Base-by-base conservation (phyloP, 305 asterid species). In the Nicotiana rustica region DNA sequence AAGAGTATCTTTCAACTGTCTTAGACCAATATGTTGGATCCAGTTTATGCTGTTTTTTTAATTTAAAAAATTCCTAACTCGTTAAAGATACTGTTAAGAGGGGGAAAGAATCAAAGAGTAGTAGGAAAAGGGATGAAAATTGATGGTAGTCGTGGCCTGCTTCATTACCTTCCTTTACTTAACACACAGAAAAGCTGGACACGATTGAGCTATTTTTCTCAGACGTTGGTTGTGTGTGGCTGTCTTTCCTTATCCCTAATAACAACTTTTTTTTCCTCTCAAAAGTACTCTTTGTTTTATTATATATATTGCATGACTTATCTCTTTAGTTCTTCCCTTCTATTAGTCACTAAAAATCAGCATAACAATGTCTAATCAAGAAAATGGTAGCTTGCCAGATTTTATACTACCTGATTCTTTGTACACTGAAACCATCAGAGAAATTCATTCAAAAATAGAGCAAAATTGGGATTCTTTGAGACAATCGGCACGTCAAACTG, bases 401-500 rank as follows among this genome's bases (percentile, higher is more conserved):
- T 86, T 92, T 1, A 77, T 81, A 89, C 81, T 95, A 81, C 95
- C 98, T 25, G 89, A 86, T 55, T 84, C 90, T 85, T 87, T 90
- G 65, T 90, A 84, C 41, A 88, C 87, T 35, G 95, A 83, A 55
- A 49, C 91, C 21, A 80, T 95, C 35, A 85, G 88, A 67, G 88
- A 87, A 76, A 86, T 92, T 67, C 97, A 95, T 85, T 89, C 92
- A 75, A 87, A 88, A 14, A 88, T 93, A 7, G 97, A 92, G 49
- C 88, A 83, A 7, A 91, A 92, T 7, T 95, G 99, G 99, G 99
- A 94, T 84, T 66, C 85, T 8, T 86, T 90, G 56, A 83, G 94
- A 61, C 86, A 89, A 52, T 95, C 99, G 0, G 97, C 97, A 12
- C 94, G 98, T 86, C 99, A 95, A 90, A 95, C 95, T 3, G 99